Percentiles rank a stretch among this genome's conserved stretches.
Evolutionary conservation across 1,284 basidiomycete genomes (phyloP).

Genomic region (Pseudozyma hubeiensis): DNA sequence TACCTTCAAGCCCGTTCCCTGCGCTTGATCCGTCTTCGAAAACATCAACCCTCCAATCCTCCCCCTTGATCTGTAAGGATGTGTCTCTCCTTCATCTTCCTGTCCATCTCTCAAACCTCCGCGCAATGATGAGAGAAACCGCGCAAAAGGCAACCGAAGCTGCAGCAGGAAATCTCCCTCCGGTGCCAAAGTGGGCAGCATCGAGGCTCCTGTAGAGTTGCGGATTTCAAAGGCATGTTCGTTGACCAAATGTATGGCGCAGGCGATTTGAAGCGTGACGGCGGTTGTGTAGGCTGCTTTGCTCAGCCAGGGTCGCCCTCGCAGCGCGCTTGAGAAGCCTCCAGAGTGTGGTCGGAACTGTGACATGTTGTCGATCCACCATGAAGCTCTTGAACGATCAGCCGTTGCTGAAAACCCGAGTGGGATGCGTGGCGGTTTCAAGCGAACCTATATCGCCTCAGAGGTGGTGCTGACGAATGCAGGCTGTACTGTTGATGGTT

Average conservation of each 20-base stretch:
- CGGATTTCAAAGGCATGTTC: slow-evolving; percentile 57
- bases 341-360: not conserved
- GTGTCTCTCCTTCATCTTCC: not conserved
- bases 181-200: slow-evolving; percentile 63
- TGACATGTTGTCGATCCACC: slow-evolving; percentile 3
- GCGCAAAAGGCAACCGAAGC: slow-evolving; percentile 48
- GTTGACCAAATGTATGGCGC: slow-evolving; percentile 51
- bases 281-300: slow-evolving; percentile 27
- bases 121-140: slow-evolving; percentile 8
- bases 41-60: slow-evolving; percentile 23
- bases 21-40: slow-evolving; percentile 48
- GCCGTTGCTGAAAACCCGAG: too few species aligned
- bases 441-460: too few species aligned
- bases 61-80: not conserved
- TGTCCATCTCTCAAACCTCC: not conserved
- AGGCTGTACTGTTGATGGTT: too few species aligned
- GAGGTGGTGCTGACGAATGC: too few species aligned
- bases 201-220: slow-evolving; percentile 57
- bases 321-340: not conserved
- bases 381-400: too few species aligned
- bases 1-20: slow-evolving; percentile 53
- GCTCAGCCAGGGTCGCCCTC: slow-evolving; percentile 13
- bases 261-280: slow-evolving; percentile 41
- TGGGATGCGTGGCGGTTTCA: too few species aligned
- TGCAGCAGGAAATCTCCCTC: slow-evolving; percentile 59